Evolutionary conservation across 345 rosid genomes (phyloP).

Genomic region (Mangifera indica): DNA sequence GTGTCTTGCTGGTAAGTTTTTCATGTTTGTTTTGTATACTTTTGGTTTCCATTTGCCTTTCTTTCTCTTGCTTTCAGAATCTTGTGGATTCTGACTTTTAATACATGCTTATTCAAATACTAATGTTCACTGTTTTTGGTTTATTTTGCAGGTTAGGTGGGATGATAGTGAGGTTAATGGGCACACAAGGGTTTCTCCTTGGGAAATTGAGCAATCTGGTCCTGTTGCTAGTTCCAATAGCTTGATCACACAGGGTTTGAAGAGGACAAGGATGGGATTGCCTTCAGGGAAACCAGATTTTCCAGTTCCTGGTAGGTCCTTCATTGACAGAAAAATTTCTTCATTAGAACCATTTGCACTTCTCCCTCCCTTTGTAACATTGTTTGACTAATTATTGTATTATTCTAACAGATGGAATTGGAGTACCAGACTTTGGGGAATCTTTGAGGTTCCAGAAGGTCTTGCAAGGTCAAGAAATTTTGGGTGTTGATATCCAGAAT

Average conservation of each 20-base stretch:
- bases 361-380: not conserved
- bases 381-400: not conserved
- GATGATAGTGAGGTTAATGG: slow-evolving; percentile 63
- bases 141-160: slow-evolving; percentile 74
- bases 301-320: slow-evolving; percentile 61
- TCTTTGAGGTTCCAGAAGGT: slow-evolving; percentile 93
- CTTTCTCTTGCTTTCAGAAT: not conserved
- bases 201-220: slow-evolving; percentile 87
- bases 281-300: slow-evolving; percentile 65
- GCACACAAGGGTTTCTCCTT: slow-evolving; percentile 83
- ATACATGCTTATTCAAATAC: not conserved
- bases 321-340: not conserved
- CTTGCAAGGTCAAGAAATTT: slow-evolving; percentile 99
- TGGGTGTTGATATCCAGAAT: slow-evolving; percentile 52
- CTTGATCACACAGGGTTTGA: slow-evolving; percentile 58
- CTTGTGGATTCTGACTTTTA: slow-evolving; percentile 2
- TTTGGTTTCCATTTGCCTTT: not conserved
- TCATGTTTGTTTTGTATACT: not conserved
- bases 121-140: not conserved
- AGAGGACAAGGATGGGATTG: slow-evolving; percentile 80
- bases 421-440: slow-evolving; percentile 83
- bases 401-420: slow-evolving; percentile 60
- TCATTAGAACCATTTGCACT: not conserved
- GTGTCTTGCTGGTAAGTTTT: not conserved
- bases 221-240: slow-evolving; percentile 50